Evolutionary conservation across 1,284 basidiomycete species (phyloP).

Genomic region (Apiotrichum domesticum): DNA sequence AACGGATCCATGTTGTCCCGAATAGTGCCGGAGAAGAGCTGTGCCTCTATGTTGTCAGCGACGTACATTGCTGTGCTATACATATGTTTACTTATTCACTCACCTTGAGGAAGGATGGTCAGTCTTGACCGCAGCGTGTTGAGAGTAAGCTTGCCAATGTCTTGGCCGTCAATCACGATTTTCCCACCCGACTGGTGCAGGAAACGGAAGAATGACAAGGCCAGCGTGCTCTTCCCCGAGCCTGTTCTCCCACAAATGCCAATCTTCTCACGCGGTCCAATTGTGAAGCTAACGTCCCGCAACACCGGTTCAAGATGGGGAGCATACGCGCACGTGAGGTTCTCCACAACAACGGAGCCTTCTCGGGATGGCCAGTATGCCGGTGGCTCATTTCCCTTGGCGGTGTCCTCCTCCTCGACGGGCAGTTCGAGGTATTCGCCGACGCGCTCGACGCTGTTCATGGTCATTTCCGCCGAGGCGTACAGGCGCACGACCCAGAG

Average conservation of each 20-base stretch:
- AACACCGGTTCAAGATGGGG: slow-evolving; percentile 51
- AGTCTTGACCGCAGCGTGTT: slow-evolving; percentile 50
- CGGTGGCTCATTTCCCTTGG: slow-evolving; percentile 48
- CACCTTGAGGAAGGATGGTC: slow-evolving; percentile 52
- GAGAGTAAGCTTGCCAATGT: slow-evolving; percentile 50
- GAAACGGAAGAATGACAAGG: slow-evolving; percentile 51
- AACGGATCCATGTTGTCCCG: slow-evolving; percentile 51
- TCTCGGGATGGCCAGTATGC: slow-evolving; percentile 50
- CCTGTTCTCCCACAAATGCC: slow-evolving; percentile 54
- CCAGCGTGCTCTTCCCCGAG: slow-evolving; percentile 45
- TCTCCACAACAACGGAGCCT: slow-evolving; percentile 47
- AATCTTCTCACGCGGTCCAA: slow-evolving; percentile 50
- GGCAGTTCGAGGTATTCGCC: slow-evolving; percentile 49
- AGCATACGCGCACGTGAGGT: slow-evolving; percentile 49
- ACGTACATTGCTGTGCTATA: not conserved
- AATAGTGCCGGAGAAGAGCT: slow-evolving; percentile 48
- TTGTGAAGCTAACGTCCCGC: slow-evolving; percentile 49
- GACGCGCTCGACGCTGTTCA: slow-evolving; percentile 50
- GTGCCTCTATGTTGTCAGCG: slow-evolving; percentile 35
- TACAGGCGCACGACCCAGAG: slow-evolving; percentile 51
- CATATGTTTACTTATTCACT: slow-evolving; percentile 1
- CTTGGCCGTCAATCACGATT: slow-evolving; percentile 49
- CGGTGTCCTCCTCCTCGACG: slow-evolving; percentile 47
- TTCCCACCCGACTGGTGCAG: slow-evolving; percentile 46
- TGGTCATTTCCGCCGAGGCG: slow-evolving; percentile 48